These are phyloP conservation scores for Lathyrus sativus DNA, from an alignment of 306 rosid species.

Conservation along the genomic window DNA sequence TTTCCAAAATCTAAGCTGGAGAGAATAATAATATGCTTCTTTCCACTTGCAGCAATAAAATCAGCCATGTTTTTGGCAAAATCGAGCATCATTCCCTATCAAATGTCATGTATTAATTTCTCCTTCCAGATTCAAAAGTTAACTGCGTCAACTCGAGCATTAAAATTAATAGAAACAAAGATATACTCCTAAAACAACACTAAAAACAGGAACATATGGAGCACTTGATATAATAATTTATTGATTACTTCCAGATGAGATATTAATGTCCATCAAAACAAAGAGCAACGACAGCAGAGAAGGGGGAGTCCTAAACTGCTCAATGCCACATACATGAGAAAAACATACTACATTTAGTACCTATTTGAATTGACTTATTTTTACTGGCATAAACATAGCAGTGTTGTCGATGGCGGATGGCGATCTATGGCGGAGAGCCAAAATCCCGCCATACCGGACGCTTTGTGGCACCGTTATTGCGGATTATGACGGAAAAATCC, in stretches of 20 bases:
- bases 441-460: no score
- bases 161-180: constrained; percentile 23
- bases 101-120: constrained; percentile 28
- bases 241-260: constrained; percentile 11
- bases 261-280: neutral
- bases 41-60: constrained; percentile 64
- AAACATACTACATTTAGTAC: neutral
- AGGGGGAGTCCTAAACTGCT: neutral
- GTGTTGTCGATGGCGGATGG: no score
- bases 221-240: constrained; percentile 6
- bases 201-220: neutral
- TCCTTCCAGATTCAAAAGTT: constrained; percentile 15
- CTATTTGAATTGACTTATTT: neutral
- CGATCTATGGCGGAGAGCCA: no score
- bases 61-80: constrained; percentile 78
- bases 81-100: constrained; percentile 76
- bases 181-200: constrained; percentile 6
- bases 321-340: neutral
- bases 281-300: neutral
- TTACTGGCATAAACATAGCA: neutral
- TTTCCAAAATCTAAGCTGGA: constrained; percentile 91
- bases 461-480: no score
- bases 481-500: no score
- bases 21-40: constrained; percentile 73
- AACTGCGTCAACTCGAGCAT: constrained; percentile 4